These are phyloP conservation scores for Pugionium cornutum DNA, from an alignment of 345 rosid genomes.

Conservation along the genomic window DNA sequence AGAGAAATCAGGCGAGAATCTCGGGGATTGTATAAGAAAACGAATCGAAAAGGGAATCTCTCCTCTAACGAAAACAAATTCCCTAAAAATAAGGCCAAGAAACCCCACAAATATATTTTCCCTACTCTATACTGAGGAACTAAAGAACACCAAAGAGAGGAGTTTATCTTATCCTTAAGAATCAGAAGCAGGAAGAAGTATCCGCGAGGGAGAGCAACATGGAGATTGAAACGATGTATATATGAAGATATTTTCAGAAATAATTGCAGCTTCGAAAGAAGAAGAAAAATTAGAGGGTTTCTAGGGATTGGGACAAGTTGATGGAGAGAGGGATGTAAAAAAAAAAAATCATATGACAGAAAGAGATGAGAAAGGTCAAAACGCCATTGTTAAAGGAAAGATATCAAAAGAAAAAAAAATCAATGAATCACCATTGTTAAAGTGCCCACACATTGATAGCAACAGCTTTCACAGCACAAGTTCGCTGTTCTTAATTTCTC, in stretches of 20 bases:
- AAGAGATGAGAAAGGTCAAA: conserved; percentile 34
- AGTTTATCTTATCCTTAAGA: conserved; percentile 42
- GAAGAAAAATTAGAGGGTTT: conserved; percentile 43
- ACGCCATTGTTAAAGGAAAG: conserved; percentile 44
- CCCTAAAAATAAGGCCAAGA: conserved; percentile 28
- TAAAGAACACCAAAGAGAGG: conserved; percentile 42
- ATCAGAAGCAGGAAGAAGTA: conserved; percentile 23
- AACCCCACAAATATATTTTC: background rate
- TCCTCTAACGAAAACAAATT: conserved; percentile 50
- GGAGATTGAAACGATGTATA: conserved; percentile 36
- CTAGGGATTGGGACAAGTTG: conserved; percentile 43
- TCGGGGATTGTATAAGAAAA: background rate
- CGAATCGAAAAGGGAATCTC: conserved; percentile 50
- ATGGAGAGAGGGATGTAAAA: conserved; percentile 44
- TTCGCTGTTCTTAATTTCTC: conserved; percentile 43
- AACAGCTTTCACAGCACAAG: conserved; percentile 62
- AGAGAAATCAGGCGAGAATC: conserved; percentile 38
- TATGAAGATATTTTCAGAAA: conserved; percentile 32
- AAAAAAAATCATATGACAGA: conserved; percentile 42
- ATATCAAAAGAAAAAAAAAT: too few species aligned
- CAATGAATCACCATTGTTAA: too few species aligned
- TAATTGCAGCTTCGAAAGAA: conserved; percentile 30
- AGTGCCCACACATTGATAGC: conserved; percentile 46
- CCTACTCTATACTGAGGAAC: conserved; percentile 24
- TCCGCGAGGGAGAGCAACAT: conserved; percentile 36